A percentile compares a stretch with the other conserved stretches of the same genome.
phyloP scores from a whole-genome alignment of 345 rosid genomes.

The Dimocarpus longan region DNA sequence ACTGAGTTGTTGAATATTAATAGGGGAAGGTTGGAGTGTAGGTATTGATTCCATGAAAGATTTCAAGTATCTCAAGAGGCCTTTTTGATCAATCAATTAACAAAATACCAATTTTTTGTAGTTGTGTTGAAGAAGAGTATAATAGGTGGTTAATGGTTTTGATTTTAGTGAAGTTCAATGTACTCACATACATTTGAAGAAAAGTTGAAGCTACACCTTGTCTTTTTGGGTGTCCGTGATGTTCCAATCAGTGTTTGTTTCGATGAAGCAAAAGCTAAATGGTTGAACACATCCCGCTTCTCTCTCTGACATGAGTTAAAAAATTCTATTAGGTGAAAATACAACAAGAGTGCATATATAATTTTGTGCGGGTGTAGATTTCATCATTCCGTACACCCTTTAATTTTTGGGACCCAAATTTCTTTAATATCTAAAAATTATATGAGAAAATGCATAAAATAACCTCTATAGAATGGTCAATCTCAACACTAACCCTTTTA shows the following conservation, averaged over 20 bases:
- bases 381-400: too few relatives aligned
- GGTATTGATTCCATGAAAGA: constrained; percentile 62
- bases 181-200: constrained; percentile 2
- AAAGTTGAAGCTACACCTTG: background rate
- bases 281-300: background rate
- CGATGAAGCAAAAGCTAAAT: background rate
- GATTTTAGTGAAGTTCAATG: background rate
- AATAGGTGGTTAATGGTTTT: background rate
- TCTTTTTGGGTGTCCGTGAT: background rate
- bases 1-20: constrained; percentile 61
- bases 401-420: too few relatives aligned
- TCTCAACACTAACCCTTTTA: too few relatives aligned
- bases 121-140: background rate
- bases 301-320: accelerated
- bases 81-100: constrained; percentile 43
- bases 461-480: too few relatives aligned
- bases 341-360: too few relatives aligned
- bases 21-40: constrained; percentile 58
- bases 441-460: too few relatives aligned
- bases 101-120: background rate
- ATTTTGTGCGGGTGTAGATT: too few relatives aligned
- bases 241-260: background rate
- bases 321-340: too few relatives aligned
- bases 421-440: too few relatives aligned
- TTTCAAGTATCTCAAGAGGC: constrained; percentile 70